phyloP scores from a whole-genome alignment of 2,329 filamentous ascomycete genomes.

The Ilyonectria sp. region DNA sequence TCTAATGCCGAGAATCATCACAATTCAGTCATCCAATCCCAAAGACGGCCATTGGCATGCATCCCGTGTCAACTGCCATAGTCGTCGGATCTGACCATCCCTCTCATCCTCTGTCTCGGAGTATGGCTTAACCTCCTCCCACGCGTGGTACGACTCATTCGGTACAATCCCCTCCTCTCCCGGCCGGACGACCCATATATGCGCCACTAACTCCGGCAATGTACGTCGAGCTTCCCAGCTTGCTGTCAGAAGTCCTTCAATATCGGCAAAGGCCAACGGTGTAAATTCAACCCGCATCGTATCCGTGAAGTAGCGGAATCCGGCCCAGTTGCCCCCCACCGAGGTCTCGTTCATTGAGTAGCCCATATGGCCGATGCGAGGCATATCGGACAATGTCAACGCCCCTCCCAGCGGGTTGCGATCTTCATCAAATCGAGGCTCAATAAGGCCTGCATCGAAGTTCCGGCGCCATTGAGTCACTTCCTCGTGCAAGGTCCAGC shows the following conservation, averaged over 20 bases:
- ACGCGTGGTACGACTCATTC: slow-evolving; percentile 23
- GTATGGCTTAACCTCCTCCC: slow-evolving; percentile 19
- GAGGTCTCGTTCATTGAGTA: background rate
- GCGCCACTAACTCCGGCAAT: slow-evolving; percentile 19
- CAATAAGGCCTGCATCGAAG: too few species aligned
- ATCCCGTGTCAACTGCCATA: too few species aligned
- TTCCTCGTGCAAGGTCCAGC: background rate
- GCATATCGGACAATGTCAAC: too few species aligned
- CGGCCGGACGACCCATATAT: slow-evolving; percentile 34
- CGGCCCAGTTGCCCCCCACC: slow-evolving; percentile 30
- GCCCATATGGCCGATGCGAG: slow-evolving; percentile 10
- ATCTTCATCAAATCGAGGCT: too few species aligned
- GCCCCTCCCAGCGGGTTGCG: too few species aligned
- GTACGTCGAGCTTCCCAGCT: background rate
- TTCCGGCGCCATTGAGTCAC: too few species aligned
- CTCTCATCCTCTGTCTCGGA: background rate
- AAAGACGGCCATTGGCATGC: too few species aligned
- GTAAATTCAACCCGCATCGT: slow-evolving; percentile 26
- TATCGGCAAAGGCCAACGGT: slow-evolving; percentile 22
- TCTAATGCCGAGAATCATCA: too few species aligned
- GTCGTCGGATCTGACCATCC: too few species aligned
- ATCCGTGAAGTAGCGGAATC: slow-evolving; percentile 35
- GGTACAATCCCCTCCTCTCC: background rate
- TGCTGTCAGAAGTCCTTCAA: slow-evolving; percentile 13
- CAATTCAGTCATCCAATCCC: too few species aligned